Evolutionary conservation across 768 basidiomycete genomes (phyloP).

Genomic region (Holtermannia corniformis): DNA sequence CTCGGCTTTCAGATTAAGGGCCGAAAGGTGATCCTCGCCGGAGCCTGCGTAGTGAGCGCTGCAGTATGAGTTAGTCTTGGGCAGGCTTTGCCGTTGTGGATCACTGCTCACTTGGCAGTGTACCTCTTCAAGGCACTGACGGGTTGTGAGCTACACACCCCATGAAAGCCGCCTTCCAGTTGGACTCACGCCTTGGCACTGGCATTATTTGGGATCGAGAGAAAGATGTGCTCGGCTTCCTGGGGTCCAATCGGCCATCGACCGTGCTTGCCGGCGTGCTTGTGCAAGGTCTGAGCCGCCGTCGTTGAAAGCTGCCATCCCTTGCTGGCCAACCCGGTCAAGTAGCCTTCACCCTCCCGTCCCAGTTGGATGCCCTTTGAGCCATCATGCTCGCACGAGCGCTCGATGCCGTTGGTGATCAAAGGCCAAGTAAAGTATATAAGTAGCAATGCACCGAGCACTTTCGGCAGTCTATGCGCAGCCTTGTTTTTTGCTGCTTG

Average conservation of each 20-base stretch:
- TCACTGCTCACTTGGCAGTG: slow-evolving; percentile 16
- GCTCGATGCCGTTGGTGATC: no score
- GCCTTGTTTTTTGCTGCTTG: no score
- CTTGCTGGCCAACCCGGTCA: no score
- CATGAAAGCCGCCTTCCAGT: slow-evolving; percentile 1
- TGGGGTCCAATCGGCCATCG: slow-evolving; percentile 3
- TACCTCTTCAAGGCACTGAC: slow-evolving; percentile 30
- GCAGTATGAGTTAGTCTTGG: not conserved
- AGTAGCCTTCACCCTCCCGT: no score
- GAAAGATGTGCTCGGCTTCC: slow-evolving; percentile 36
- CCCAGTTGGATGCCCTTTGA: no score
- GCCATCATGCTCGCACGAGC: no score
- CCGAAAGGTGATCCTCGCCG: slow-evolving; percentile 34
- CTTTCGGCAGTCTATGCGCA: no score
- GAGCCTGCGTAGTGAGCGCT: slow-evolving; percentile 36
- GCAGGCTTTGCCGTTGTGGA: not conserved
- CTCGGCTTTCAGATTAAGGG: slow-evolving; percentile 35
- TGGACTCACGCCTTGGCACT: slow-evolving; percentile 33
- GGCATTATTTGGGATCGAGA: slow-evolving; percentile 33
- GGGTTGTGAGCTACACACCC: not conserved
- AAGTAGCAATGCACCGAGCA: no score
- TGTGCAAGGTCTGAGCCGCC: no score
- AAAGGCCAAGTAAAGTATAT: no score
- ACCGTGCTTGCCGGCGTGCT: not conserved
- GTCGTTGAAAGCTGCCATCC: no score